Evolutionary conservation across 805 yeast species (phyloP).

Genomic region (Ogataea methylovora): DNA sequence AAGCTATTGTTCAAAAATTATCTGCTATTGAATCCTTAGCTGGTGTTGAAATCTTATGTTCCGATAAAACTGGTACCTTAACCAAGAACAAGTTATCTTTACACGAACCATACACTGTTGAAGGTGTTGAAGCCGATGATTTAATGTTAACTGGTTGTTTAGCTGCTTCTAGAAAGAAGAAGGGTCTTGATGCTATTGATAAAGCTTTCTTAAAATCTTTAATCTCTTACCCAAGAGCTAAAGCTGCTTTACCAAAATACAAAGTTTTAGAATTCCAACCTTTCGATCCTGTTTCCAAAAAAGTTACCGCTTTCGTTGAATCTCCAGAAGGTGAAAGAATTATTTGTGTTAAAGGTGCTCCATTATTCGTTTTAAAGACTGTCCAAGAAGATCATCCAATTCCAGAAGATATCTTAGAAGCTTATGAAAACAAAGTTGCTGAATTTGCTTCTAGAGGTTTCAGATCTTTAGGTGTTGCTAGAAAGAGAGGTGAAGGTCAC

Average conservation of each 20-base stretch:
- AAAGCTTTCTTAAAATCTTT: slow-evolving; percentile 93
- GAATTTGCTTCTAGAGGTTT: slow-evolving; percentile 98
- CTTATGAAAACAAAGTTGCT: slow-evolving; percentile 94
- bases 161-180: slow-evolving; percentile 97
- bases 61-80: slow-evolving; percentile 97
- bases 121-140: slow-evolving; percentile 94
- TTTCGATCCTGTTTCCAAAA: slow-evolving; percentile 96
- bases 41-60: slow-evolving; percentile 96
- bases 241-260: slow-evolving; percentile 87
- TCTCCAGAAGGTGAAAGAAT: slow-evolving; percentile 95
- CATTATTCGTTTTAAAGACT: slow-evolving; percentile 92
- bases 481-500: slow-evolving; percentile 97
- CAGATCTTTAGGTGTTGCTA: slow-evolving; percentile 97
- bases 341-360: slow-evolving; percentile 96
- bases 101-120: slow-evolving; percentile 96
- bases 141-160: slow-evolving; percentile 95
- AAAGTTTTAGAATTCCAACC: slow-evolving; percentile 95
- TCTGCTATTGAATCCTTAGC: slow-evolving; percentile 96
- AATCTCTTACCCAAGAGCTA: slow-evolving; percentile 84
- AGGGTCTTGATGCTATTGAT: slow-evolving; percentile 97
- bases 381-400: slow-evolving; percentile 96
- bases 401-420: slow-evolving; percentile 88
- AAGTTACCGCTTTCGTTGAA: slow-evolving; percentile 91
- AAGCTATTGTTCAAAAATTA: slow-evolving; percentile 94
- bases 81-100: slow-evolving; percentile 94